Base-by-base conservation (phyloP, 257 asterid genomes). In the Solanum habrochaites region DNA sequence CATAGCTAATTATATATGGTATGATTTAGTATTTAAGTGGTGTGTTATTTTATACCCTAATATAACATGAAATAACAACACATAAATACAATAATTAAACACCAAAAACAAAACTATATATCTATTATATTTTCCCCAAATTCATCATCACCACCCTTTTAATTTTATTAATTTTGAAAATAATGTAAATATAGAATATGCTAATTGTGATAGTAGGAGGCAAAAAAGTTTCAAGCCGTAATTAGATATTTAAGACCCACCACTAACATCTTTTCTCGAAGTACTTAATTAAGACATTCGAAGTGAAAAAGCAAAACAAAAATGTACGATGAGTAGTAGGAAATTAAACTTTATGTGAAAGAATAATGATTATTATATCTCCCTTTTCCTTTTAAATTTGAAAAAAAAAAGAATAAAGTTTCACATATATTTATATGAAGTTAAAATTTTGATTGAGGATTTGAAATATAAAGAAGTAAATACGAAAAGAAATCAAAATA, bases 261-360 rank as follows among this genome's bases (percentile, higher is more conserved):
- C 66, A 45, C 25, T 27, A 47, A 47, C 66, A 78, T 27, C 83
- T 27, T 78, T 47, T 47, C 27, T 27, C 47, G 8, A 73, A 73
- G 31, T 73, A 25, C 70, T 25, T 67, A 67, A 67, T 67, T 72
- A 73, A 73, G 31, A 78, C 29, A 45, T 64, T 45, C 40, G 2
- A 47, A 16, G 67, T 80, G 85, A 47, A 11, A 11, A 56, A 10
- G 67, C 20, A 29, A 49, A 80, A 45, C 16, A 29, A 18, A 80
- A 47, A 18, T 29, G 67, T 80, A 80, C 67, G 43, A 29, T 10
- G 67, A 78, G 27, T 78, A 47, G 8, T 27, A 47, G 35, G 42
- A 47, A 80, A 47, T 25, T 80, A 12, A 47, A 80, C 67, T 80
- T 80, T 78, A 78, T 78, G 84, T 16, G 84, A 45, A 75, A 40